Evolutionary conservation across 495 filamentous ascomycete species (phyloP).

Genomic region (Bombardia bombarda): DNA sequence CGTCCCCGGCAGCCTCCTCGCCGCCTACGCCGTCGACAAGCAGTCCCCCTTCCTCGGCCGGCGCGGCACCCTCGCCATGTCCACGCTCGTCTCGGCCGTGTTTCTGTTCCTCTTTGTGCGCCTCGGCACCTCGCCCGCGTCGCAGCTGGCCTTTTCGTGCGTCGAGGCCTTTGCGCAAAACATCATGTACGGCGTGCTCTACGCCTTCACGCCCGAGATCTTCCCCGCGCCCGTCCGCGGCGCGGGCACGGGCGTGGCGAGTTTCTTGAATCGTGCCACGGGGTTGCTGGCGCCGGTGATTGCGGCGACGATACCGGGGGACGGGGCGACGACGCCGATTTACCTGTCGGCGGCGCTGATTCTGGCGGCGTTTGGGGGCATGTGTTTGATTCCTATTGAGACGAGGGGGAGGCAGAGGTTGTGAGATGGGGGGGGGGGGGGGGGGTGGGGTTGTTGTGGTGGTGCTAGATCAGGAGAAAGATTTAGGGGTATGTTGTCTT

Average conservation of each 20-base stretch:
- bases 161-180: constrained; percentile 68
- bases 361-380: constrained; percentile 54
- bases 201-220: constrained; percentile 78
- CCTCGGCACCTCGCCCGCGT: constrained; percentile 46
- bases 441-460: no score
- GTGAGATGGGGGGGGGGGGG: no score
- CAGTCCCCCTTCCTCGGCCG: constrained; percentile 57
- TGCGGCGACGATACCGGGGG: constrained; percentile 60
- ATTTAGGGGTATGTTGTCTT: no score
- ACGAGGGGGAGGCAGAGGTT: constrained; percentile 62
- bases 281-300: constrained; percentile 72
- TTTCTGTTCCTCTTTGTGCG: constrained; percentile 57
- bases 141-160: constrained; percentile 66
- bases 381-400: constrained; percentile 64
- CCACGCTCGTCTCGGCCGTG: constrained; percentile 60
- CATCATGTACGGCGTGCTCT: constrained; percentile 83
- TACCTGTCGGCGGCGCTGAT: constrained; percentile 68
- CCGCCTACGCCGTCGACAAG: constrained; percentile 62
- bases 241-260: constrained; percentile 70
- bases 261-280: constrained; percentile 61
- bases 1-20: constrained; percentile 66
- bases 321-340: constrained; percentile 60
- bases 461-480: no score
- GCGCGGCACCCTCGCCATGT: constrained; percentile 60
- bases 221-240: constrained; percentile 74